Conservation (phyloP, 1,139 yeast genomes). For the Kurtzmaniella quercitrusa region DNA sequence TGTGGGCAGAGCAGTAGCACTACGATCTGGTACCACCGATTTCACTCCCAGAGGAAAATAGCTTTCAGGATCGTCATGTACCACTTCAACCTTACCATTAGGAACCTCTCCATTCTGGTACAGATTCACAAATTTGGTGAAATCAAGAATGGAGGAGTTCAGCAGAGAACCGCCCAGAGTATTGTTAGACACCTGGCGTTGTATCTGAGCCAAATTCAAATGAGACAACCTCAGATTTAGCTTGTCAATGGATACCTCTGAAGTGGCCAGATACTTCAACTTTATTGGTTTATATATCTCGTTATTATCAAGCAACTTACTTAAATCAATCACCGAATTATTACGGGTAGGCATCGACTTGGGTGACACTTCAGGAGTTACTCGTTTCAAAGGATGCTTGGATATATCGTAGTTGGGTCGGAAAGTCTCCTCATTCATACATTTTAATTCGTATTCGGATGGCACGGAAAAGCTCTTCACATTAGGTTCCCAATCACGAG, state of each 20-base stretch:
- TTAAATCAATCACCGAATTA: slow-evolving; percentile 41
- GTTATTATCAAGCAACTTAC: slow-evolving; percentile 32
- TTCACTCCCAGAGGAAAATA: slow-evolving; percentile 24
- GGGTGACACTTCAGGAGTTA: slow-evolving; percentile 44
- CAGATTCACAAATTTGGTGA: slow-evolving; percentile 18
- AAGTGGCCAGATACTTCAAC: slow-evolving; percentile 35
- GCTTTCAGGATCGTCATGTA: slow-evolving; percentile 22
- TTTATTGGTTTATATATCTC: slow-evolving; percentile 40
- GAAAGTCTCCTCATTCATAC: slow-evolving; percentile 38
- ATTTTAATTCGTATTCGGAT: slow-evolving; percentile 33
- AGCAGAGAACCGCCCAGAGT: slow-evolving; percentile 16
- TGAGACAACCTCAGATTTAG: slow-evolving; percentile 41
- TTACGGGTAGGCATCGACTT: slow-evolving; percentile 40
- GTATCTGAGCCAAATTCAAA: slow-evolving; percentile 25
- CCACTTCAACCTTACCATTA: slow-evolving; percentile 13
- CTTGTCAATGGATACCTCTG: slow-evolving; percentile 38
- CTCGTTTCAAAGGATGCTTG: slow-evolving; percentile 32
- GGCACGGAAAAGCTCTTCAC: slow-evolving; percentile 17
- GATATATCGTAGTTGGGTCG: slow-evolving; percentile 26
- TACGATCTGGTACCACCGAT: slow-evolving; percentile 4
- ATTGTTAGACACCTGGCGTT: slow-evolving; percentile 19
- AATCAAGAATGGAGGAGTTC: slow-evolving; percentile 23
- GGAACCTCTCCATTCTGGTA: slow-evolving; percentile 16
- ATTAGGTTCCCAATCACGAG: slow-evolving; percentile 39
- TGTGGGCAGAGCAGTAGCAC: neutral